Evolutionary conservation across 164 flowering plant genomes (phyloP).

Genomic region (Magnolia kwangsiensis): DNA sequence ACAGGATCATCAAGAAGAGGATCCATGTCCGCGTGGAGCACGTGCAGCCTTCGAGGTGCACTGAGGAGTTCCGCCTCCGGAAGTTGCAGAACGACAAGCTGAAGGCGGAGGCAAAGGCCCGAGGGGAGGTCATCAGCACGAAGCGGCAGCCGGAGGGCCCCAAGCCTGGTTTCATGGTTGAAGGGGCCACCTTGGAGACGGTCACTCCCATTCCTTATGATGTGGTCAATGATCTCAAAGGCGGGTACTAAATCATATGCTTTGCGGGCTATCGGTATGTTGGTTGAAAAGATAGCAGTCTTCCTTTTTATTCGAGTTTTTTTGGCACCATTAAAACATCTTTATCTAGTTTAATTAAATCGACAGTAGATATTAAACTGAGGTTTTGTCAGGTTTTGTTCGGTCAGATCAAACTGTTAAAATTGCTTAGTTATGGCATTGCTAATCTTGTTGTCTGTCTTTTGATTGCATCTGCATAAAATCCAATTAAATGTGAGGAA

Average conservation of each 20-base stretch:
- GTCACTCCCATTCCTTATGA: conserved; percentile 84
- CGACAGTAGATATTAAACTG: too few species aligned
- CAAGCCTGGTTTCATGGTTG: conserved; percentile 90
- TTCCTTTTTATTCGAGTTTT: too few species aligned
- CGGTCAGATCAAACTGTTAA: too few species aligned
- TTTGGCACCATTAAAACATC: too few species aligned
- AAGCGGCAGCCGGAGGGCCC: conserved; percentile 81
- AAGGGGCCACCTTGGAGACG: conserved; percentile 68
- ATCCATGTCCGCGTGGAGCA: conserved; percentile 49
- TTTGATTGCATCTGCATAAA: too few species aligned
- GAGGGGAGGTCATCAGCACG: conserved; percentile 68
- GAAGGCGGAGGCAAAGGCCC: conserved; percentile 72
- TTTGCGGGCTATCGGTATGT: too few species aligned
- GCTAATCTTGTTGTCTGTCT: too few species aligned
- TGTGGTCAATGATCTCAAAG: conserved; percentile 83
- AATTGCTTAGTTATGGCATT: too few species aligned
- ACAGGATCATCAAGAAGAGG: not conserved
- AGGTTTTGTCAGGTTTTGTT: too few species aligned
- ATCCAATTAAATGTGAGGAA: too few species aligned
- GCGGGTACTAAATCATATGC: conserved; percentile 43
- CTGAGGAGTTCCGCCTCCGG: conserved; percentile 54
- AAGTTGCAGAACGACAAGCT: conserved; percentile 53
- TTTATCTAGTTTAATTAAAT: too few species aligned
- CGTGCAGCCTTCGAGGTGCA: conserved; percentile 68
- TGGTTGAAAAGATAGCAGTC: too few species aligned